These are phyloP conservation scores for Catunica adiposa DNA, from an alignment of 2,329 filamentous ascomycete species.

Conservation along the genomic window DNA sequence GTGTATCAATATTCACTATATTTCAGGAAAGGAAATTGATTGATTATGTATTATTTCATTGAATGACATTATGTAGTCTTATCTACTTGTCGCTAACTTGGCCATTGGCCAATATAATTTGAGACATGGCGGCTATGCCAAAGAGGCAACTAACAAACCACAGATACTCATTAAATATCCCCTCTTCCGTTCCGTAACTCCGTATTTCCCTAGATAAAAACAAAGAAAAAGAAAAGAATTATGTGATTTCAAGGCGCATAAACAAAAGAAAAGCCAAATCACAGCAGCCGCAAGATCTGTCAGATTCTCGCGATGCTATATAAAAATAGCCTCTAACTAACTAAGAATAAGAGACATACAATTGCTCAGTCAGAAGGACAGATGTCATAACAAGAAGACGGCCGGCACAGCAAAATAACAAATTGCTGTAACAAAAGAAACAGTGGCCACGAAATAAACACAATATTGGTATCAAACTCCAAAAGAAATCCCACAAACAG, in stretches of 20 bases:
- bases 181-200: background rate
- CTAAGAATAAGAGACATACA: background rate
- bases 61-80: background rate
- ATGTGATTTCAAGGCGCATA: background rate
- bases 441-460: background rate
- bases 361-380: background rate
- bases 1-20: background rate
- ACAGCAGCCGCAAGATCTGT: background rate
- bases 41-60: constrained; percentile 1
- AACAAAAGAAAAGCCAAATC: background rate
- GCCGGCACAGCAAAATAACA: too few species aligned
- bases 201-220: background rate
- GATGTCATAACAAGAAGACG: too few species aligned
- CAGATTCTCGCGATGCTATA: background rate
- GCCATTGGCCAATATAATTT: background rate
- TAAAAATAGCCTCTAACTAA: background rate
- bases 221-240: background rate
- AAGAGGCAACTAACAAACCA: background rate
- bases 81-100: too few species aligned
- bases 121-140: background rate
- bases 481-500: constrained; percentile 2
- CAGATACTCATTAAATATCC: background rate
- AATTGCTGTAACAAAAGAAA: background rate
- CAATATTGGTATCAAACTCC: constrained; percentile 2
- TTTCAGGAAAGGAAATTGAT: background rate